Evolutionary conservation across 108 stramenopile species (phyloP).

Genomic region (Skeletonema grethae): DNA sequence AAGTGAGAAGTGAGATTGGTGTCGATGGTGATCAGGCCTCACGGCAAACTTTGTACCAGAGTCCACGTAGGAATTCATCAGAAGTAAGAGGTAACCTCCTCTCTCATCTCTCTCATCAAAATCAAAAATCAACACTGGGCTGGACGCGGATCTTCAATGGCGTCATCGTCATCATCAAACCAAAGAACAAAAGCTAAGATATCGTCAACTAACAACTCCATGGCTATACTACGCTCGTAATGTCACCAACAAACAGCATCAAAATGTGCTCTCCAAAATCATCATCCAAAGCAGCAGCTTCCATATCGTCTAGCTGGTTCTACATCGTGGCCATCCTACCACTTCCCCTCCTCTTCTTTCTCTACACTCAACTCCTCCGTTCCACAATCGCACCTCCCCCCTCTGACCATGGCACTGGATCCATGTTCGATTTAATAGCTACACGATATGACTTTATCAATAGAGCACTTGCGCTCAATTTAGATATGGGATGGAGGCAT

Average conservation of each 20-base stretch:
- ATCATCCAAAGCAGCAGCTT: neutral
- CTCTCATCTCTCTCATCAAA: neutral
- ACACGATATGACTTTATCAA: constrained; percentile 83
- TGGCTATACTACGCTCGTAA: neutral
- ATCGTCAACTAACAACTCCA: too few species aligned
- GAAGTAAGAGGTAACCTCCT: constrained; percentile 2
- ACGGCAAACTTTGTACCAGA: neutral
- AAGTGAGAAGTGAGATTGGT: constrained; percentile 57
- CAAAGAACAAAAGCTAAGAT: neutral
- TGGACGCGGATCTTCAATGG: too few species aligned
- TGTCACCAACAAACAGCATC: neutral
- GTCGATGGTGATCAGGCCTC: neutral
- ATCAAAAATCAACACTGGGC: neutral
- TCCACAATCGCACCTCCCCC: constrained; percentile 47
- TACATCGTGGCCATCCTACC: constrained; percentile 1
- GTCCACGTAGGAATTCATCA: neutral
- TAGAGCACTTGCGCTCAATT: constrained; percentile 75
- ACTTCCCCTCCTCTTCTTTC: constrained; percentile 20
- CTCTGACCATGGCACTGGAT: constrained; percentile 65
- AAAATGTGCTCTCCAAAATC: neutral
- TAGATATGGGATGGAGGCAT: constrained; percentile 88
- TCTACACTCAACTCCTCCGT: constrained; percentile 31
- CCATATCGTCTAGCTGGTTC: neutral
- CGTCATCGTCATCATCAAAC: too few species aligned
- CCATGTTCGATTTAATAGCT: constrained; percentile 93